Base-by-base conservation (phyloP, 306 rosid species). In the Lathyrus aphaca region DNA sequence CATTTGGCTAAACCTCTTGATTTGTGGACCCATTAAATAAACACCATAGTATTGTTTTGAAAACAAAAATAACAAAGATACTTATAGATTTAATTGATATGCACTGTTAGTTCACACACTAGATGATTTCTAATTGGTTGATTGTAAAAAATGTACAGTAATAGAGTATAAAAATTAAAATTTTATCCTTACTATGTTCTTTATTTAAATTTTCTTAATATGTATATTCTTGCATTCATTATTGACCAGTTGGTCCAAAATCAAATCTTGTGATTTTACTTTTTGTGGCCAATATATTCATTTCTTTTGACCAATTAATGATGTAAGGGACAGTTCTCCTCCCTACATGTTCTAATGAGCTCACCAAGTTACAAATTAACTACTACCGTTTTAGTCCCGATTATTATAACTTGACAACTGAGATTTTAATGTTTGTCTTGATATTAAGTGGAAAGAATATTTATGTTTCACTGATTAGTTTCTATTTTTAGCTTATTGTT, bases 311-410 rank as follows among this genome's bases (percentile, higher is more conserved):
- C 18, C 46, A 10, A 49, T 25, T 53, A 66, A 53, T 29, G 32
- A 29, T 29, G 32, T 54, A 37, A 29, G 48, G 56, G 13, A 44
- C 59, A 42, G 62, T 18, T 63, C 54, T 46, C 14, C 4, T 32
- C 37, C 37, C n/a, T 14, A 30, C 8, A 15, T 4, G 25, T 25
- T 45, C 17, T 44, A 51, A 58, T 58, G 30, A 10, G 46, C 38
- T 78, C 17, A 51, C 59, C 18, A 77, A 77, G 32, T 48, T 35
- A 25, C 59, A 50, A 48, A 16, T 39, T 51, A 57, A 38, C 30
- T 17, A 49, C 67, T 30, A 15, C 25, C 23, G 1, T 21, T 21
- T 21, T 21, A 21, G 23, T 21, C 23, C 30, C 21, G 35, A 69
- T 53, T 68, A 51, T 12, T 23, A 17, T 50, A 16, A 16, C 7